Base-by-base conservation (phyloP, 148 eudicot species). In the Salicornia ramosissima region DNA sequence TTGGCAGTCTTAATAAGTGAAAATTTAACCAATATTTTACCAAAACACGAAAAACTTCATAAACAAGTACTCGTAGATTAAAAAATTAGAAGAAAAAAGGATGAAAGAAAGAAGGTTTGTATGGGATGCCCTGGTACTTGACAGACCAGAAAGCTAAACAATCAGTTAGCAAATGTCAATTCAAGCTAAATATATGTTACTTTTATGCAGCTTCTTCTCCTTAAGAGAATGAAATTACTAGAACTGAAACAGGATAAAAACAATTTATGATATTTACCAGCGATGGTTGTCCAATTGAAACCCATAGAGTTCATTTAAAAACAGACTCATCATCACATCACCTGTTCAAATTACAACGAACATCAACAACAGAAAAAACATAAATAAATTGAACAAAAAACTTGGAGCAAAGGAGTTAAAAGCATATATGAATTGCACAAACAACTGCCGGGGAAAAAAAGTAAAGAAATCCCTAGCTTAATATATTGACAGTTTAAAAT, bases 251-350 rank as follows among this genome's bases (percentile, higher is more conserved):
- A 55, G 45, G 22, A 47, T 29, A 16, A 66, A n/a, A 64, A 43
- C 36, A 13, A 18, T 11, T 30, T 60, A 59, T 8, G 25, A 77
- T 21, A 77, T 40, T 81, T 87, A 90, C 98, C 98, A 94, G 75
- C 98, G 96, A 72, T 85, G 90, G 47, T 64, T 94, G 73, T 94
- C 98, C 80, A 94, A 77, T 55, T 94, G 98, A 78, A 94, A 94
- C 67, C 98, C 98, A 81, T 94, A 94, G 22, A 94, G 84, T 80
- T 94, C 98, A 75, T 87, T 87, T 77, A 94, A 63, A 75, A 94
- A 94, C 77, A 94, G 78, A 78, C 98, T 94, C 92, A 94, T 90
- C 86, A 94, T 84, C 33, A 83, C 85, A 81, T 94, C 98, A 79
- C 97, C 98, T 94, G 88, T 71, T 62, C 56, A 76, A 5, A 33